These are phyloP conservation scores for Camellia lanceoleosa DNA, from an alignment of 148 eudicot genomes.

Conservation along the genomic window DNA sequence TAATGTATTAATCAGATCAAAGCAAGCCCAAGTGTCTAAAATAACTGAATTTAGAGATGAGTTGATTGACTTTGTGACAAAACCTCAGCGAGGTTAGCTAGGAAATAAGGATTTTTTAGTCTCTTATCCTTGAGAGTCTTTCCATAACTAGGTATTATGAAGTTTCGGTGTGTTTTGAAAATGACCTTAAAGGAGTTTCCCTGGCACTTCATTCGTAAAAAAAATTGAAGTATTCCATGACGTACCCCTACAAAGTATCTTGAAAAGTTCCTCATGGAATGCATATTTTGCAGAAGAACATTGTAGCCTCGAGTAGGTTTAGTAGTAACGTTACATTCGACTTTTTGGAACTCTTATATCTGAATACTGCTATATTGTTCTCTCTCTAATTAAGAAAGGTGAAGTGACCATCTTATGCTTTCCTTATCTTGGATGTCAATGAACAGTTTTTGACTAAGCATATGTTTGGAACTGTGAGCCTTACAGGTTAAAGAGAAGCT, in stretches of 20 bases:
- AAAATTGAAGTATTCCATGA: not conserved
- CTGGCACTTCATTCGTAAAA: not conserved
- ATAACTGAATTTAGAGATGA: not conserved
- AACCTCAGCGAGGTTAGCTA: not conserved
- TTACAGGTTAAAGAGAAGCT: conserved; percentile 87
- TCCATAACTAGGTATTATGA: not conserved
- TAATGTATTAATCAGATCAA: not conserved
- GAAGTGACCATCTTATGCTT: not conserved
- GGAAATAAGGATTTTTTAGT: not conserved
- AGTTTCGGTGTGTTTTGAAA: not conserved
- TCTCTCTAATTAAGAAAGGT: not conserved
- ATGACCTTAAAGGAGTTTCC: not conserved
- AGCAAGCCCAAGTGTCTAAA: not conserved
- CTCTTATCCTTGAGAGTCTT: too few species aligned
- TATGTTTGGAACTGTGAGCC: not conserved
- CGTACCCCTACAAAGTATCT: not conserved
- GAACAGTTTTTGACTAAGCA: not conserved
- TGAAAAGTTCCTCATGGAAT: not conserved
- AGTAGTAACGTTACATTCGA: not conserved
- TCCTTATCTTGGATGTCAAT: not conserved
- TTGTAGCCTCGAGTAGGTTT: not conserved
- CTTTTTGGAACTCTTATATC: not conserved
- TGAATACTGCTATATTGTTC: not conserved
- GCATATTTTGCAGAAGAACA: not conserved
- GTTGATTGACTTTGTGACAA: not conserved